phyloP scores from a whole-genome alignment of 306 rosid genomes.

The Cucumis sativus region Cucumber_9930_V3 NC_026661.2:21453501-21454000 shows the following conservation, averaged over 20 bases:
- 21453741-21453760: not conserved
- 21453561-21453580: too few relatives aligned
- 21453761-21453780: not conserved
- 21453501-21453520: too few relatives aligned
- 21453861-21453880: not conserved
- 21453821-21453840: not conserved
- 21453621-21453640: not conserved
- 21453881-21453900: not conserved
- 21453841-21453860: not conserved
- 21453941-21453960: not conserved
- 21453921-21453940: not conserved
- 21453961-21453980: not conserved
- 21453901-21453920: not conserved
- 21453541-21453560: too few relatives aligned
- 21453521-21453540: too few relatives aligned
- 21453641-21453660: not conserved
- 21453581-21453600: too few relatives aligned
- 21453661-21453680: not conserved
- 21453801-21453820: not conserved
- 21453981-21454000: not conserved
- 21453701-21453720: not conserved
- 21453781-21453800: not conserved
- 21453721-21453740: not conserved
- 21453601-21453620: not conserved
- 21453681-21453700: not conserved